A percentile compares a stretch with the other conserved stretches of the same genome.
Conservation (phyloP, 768 basidiomycete genomes). For the Pholiota conissans region DNA sequence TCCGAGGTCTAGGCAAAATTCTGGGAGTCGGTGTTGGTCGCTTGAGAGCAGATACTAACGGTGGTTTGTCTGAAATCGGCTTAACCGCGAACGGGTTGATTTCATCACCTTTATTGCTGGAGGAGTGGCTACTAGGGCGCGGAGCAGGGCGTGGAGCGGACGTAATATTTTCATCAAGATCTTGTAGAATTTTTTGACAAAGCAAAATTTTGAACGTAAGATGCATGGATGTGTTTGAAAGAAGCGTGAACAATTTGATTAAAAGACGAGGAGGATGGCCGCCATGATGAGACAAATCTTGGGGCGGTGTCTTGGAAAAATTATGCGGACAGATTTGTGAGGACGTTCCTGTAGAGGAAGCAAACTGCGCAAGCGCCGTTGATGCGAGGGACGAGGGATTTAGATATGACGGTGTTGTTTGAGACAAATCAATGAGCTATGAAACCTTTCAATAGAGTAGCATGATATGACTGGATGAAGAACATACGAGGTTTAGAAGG, state of each 20-base stretch:
- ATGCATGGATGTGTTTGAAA: constrained; percentile 33
- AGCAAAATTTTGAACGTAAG: constrained; percentile 43
- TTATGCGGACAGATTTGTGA: not conserved
- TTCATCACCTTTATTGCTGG: not conserved
- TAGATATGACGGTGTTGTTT: constrained; percentile 12
- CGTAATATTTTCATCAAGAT: not conserved
- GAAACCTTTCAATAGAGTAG: not conserved
- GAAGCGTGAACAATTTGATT: constrained; percentile 34
- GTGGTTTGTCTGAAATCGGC: not conserved
- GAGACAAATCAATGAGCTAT: constrained; percentile 16
- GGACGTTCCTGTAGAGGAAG: constrained; percentile 1
- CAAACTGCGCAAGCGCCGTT: constrained; percentile 14
- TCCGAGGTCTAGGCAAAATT: constrained; percentile 3
- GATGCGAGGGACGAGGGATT: constrained; percentile 16
- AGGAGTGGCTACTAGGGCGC: not conserved
- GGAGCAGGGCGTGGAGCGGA: not conserved
- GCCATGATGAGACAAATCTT: constrained; percentile 14
- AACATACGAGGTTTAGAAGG: constrained; percentile 21
- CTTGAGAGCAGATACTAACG: constrained; percentile 2
- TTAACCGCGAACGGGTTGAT: not conserved
- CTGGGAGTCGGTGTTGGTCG: constrained; percentile 1
- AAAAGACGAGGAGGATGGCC: constrained; percentile 20
- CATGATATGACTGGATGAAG: not conserved
- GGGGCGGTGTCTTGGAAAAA: constrained; percentile 3
- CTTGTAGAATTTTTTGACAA: constrained; percentile 34